A percentile compares a stretch with the other conserved stretches of the same genome.
phyloP scores from a whole-genome alignment of 1,139 yeast species.

The Candida sojae region DNA sequence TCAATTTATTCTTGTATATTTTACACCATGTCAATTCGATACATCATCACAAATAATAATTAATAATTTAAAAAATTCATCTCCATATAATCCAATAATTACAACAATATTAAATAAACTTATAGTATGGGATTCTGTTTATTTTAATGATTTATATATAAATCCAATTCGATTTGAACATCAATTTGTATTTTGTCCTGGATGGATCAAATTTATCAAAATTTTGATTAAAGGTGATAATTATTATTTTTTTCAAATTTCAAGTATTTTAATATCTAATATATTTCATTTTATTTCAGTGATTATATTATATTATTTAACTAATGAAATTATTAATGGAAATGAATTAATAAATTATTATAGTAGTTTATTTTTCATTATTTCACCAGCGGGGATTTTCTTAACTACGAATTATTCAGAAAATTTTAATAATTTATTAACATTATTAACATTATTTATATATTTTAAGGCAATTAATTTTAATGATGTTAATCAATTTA shows the following conservation, averaged over 20 bases:
- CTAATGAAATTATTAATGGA: constrained; percentile 23
- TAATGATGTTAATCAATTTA: constrained; percentile 17
- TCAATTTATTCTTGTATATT: constrained; percentile 33
- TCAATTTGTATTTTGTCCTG: constrained; percentile 84
- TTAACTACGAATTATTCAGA: constrained; percentile 78
- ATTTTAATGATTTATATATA: constrained; percentile 60
- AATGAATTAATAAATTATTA: constrained; percentile 27
- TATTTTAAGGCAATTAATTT: constrained; percentile 43
- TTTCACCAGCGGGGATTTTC: constrained; percentile 84
- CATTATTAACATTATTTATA: constrained; percentile 59
- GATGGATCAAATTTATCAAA: constrained; percentile 64
- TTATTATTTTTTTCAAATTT: constrained; percentile 46
- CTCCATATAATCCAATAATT: constrained; percentile 9
- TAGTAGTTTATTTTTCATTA: constrained; percentile 50
- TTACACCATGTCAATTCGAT: constrained; percentile 41
- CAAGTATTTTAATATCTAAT: constrained; percentile 52
- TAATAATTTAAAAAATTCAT: constrained; percentile 7
- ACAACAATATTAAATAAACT: constrained; percentile 45
- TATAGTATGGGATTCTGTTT: constrained; percentile 85
- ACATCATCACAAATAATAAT: constrained; percentile 37
- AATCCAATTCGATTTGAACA: constrained; percentile 69
- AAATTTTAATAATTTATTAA: constrained; percentile 64
- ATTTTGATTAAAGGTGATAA: constrained; percentile 20
- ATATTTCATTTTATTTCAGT: constrained; percentile 52
- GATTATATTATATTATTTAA: constrained; percentile 51